These are phyloP conservation scores for Cruciata laevipes DNA, from an alignment of 257 asterid species.

Conservation along the genomic window DNA sequence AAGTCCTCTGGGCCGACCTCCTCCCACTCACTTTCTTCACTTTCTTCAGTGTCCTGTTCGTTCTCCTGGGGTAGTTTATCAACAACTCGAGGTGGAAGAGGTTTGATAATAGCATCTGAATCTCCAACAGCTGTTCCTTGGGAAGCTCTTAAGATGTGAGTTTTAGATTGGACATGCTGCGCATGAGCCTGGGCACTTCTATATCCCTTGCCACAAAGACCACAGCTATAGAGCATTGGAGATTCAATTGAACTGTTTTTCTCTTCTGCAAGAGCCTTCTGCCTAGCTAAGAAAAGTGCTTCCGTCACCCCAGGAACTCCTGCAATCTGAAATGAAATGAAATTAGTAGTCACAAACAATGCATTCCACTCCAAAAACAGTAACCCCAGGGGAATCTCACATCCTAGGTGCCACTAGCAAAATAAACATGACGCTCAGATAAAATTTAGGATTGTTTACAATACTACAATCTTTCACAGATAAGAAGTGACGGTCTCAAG, in stretches of 20 bases:
- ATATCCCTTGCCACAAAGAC: constrained; percentile 76
- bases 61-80: constrained; percentile 32
- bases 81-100: constrained; percentile 40
- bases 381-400: background rate
- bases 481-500: background rate
- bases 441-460: background rate
- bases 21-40: constrained; percentile 88
- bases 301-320: constrained; percentile 98
- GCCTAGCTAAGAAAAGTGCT: constrained; percentile 64
- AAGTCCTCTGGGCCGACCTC: constrained; percentile 71
- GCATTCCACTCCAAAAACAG: background rate
- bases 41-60: constrained; percentile 50
- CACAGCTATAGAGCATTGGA: constrained; percentile 74
- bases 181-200: constrained; percentile 83
- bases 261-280: constrained; percentile 76
- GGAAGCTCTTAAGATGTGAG: constrained; percentile 56
- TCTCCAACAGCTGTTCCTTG: constrained; percentile 35
- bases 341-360: background rate
- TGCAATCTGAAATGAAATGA: constrained; percentile 52
- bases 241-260: constrained; percentile 46
- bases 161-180: constrained; percentile 78
- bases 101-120: constrained; percentile 54
- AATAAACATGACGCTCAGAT: background rate
- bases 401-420: background rate
- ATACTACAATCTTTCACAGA: background rate